Evolutionary conservation across 345 rosid species (phyloP).

Genomic region (Excoecaria cochinchinensis): DNA sequence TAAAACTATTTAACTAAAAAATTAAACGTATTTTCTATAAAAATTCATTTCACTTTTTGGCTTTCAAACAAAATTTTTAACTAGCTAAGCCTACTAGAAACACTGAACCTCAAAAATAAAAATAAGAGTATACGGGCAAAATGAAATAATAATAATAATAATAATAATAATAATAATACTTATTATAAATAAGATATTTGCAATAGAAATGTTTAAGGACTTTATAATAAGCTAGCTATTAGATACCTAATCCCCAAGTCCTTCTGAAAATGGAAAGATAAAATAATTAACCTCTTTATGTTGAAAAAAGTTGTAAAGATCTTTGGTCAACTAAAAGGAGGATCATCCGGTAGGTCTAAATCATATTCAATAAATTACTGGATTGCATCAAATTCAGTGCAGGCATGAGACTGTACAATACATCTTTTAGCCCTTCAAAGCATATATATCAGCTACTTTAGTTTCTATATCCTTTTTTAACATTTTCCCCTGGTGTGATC

Average conservation of each 20-base stretch:
- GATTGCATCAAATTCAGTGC: conserved; percentile 44
- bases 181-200: no score
- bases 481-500: not conserved
- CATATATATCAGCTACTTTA: not conserved
- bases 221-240: not conserved
- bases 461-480: no score
- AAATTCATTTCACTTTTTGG: no score
- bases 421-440: not conserved
- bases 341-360: conserved; percentile 3
- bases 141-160: no score
- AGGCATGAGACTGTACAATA: not conserved
- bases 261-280: not conserved
- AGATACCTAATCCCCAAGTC: not conserved
- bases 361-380: conserved; percentile 10
- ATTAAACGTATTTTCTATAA: no score
- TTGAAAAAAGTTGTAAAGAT: not conserved
- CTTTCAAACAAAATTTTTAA: no score
- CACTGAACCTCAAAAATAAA: no score
- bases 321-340: conserved; percentile 14
- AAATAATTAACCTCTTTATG: not conserved
- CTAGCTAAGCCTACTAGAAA: no score
- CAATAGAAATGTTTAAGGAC: no score
- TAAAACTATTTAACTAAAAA: no score
- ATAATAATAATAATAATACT: no score
- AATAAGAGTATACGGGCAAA: no score